These are phyloP conservation scores for Passalora sequoiae DNA, from an alignment of 2,329 filamentous ascomycete species.

Conservation along the genomic window DNA sequence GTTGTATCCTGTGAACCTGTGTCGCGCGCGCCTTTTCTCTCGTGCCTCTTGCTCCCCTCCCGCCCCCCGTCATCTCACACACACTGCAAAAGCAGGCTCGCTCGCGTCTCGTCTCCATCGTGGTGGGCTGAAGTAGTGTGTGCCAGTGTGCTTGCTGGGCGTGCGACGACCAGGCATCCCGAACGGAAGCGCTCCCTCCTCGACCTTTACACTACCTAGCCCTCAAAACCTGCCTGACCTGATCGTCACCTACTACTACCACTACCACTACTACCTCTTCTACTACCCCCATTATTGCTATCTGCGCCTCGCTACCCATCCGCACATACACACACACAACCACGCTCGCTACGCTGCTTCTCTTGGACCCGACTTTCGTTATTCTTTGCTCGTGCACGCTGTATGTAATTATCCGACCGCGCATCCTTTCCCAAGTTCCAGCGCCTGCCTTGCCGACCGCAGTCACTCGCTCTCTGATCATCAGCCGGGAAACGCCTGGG, in stretches of 20 bases:
- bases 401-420: background rate
- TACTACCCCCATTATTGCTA: no score
- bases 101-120: background rate
- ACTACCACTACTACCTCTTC: no score
- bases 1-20: no score
- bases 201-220: no score
- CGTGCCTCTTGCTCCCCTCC: background rate
- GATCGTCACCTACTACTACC: no score
- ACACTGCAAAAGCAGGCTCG: background rate
- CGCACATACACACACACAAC: no score
- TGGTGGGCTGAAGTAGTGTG: background rate
- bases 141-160: background rate
- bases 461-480: constrained; percentile 8
- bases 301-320: background rate
- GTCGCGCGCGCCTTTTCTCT: background rate
- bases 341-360: no score
- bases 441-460: background rate
- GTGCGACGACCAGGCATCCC: background rate
- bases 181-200: background rate
- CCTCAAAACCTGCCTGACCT: no score
- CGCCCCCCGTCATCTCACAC: background rate
- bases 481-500: constrained; percentile 5
- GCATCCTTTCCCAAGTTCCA: background rate
- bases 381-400: background rate
- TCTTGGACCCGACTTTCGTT: background rate